Evolutionary conservation across 139 green algal genomes (phyloP), one percentile per base, ranked within the genome.

Genomic region (Pseudopediastrum boryanum): DNA sequence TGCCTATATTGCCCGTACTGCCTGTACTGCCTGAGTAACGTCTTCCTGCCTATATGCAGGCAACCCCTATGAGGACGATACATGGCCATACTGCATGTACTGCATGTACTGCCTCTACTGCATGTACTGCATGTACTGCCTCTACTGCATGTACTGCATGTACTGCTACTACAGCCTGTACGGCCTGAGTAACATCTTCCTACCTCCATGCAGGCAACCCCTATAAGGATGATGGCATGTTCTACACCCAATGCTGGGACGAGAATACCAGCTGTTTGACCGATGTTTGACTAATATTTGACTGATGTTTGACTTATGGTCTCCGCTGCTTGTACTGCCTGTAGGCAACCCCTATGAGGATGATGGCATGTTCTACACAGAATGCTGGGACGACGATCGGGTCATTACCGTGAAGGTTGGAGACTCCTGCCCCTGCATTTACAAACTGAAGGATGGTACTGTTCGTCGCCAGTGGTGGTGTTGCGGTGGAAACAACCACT

Each of bases 401-500:
- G 27, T 19, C 25, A 70, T 78, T 27, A 78, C 54, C 4, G 71
- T 78, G 25, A 12, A 29, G 6, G n/a, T 78, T 41, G 71, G n/a
- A 7, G 71, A 78, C 39, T 50, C 54, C 2, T 78, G 71, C 38
- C 71, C 71, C 10, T 78, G 71, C 54, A 36, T 70, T 9, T 78
- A 78, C 54, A 7, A 12, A 27, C 68, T 78, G 27, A 33, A 38
- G 25, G 54, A 31, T 16, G 13, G 13, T 13, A 70, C 71, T 12
- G 52, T 78, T 2, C 36, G 71, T 13, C 63, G 35, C 21, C 71
- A 78, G 54, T 27, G 50, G 5, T 78, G 71, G 71, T 78, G 71
- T 41, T 78, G 71, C n/a, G 71, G 71, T 2, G 71, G 71, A 27
- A 43, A 65, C 36, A 78, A 78, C 54, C 71, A 78, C 54, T 78